Percentiles rank a stretch among this genome's conserved stretches.
These are phyloP conservation scores for Xylaria scruposa DNA, from an alignment of 495 filamentous ascomycete genomes.

Conservation along the genomic window DNA sequence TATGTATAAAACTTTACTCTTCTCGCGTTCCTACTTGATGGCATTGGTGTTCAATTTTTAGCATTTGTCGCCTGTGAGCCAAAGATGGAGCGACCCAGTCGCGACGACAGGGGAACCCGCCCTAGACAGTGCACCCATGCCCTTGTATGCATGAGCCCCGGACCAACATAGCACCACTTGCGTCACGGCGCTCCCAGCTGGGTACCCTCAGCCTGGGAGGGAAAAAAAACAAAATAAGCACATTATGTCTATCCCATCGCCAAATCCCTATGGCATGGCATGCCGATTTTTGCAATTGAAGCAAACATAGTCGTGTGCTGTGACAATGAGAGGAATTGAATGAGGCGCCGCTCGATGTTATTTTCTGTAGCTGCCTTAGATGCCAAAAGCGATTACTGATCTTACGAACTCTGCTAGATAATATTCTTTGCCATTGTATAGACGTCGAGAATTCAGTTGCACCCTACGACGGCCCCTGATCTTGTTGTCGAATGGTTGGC, in stretches of 20 bases:
- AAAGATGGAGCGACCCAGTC: constrained; percentile 20
- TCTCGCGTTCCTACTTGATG: neutral
- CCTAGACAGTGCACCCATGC: constrained; percentile 25
- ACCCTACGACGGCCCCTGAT: neutral
- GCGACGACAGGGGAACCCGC: constrained; percentile 25
- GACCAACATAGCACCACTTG: constrained; percentile 26
- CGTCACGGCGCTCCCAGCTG: constrained; percentile 19
- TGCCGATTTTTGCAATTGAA: neutral
- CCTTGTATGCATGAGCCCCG: constrained; percentile 27
- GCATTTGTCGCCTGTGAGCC: neutral
- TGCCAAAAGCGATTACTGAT: constrained; percentile 20
- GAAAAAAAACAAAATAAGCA: neutral
- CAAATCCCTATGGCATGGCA: neutral
- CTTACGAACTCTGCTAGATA: constrained; percentile 12
- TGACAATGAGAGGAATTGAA: neutral
- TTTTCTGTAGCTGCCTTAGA: neutral
- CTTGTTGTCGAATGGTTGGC: neutral
- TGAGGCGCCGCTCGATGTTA: neutral
- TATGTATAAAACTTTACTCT: neutral
- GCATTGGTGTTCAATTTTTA: neutral
- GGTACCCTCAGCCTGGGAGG: constrained; percentile 1
- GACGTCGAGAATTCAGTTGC: too few relatives aligned
- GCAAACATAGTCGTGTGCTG: constrained; percentile 1
- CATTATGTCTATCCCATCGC: constrained; percentile 2
- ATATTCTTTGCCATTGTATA: neutral